Evolutionary conservation across 1,139 yeast species (phyloP), one percentile per base, ranked within the genome.

Genomic region (Williopsis jadinii): DNA sequence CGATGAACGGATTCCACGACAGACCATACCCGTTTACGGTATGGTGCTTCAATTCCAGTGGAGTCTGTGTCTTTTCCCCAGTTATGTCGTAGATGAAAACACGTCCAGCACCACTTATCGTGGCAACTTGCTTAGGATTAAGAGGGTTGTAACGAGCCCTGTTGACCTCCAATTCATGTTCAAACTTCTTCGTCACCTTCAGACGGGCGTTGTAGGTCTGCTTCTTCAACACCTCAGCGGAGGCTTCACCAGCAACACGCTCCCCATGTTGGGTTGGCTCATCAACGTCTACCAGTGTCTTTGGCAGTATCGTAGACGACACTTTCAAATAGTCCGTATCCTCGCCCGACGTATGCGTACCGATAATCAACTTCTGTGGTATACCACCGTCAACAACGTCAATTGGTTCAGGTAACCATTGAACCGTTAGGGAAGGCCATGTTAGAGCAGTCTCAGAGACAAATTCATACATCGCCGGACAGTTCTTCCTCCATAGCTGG

Each of bases 291-390:
- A 52, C 24, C 11, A 71, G 47, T 13, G 59, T 60, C 31, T 61
- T 58, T 1, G 95, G 95, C n/a, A 84, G 54, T 41, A 80, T 81
- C 2, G 88, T 76, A 5, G 78, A 65, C 2, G 92, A 95, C 28
- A 88, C 64, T 56, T 92, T 84, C 49, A 92, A 62, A 59, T 78
- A 86, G 58, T 92, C 85, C 4, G 74, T 73, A 41, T 81, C 95
- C 43, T 77, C 80, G 3, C 87, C 95, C 1, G 90, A 77, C 0
- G 97, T 86, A 57, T 86, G 90, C 0, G 98, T 92, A 11, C 97
- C 95, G 34, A 90, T 63, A 19, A 90, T 60, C 42, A 92, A 60
- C 35, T 63, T 56, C 46, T 67, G 69, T 27, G 59, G 57, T 8
- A 53, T 50, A 2, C 50, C 50, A 1, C 38, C 36, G 2, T 36